phyloP scores from a whole-genome alignment of 441 rosid species.

The Gossypium schwendimanii region DNA sequence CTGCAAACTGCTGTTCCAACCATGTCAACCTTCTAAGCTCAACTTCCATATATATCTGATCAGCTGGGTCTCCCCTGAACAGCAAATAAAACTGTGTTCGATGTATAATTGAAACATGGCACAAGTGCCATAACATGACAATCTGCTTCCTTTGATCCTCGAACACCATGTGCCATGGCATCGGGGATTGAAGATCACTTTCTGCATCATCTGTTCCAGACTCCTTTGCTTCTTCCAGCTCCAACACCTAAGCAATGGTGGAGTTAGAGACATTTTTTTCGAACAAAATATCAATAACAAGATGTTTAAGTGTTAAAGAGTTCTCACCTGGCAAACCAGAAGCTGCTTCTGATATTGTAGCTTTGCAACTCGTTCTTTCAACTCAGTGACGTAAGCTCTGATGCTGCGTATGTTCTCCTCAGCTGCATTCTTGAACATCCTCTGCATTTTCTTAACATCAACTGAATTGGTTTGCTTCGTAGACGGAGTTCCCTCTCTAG shows the following conservation, averaged over 20 bases:
- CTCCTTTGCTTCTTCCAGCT: conserved; percentile 67
- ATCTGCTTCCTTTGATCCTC: conserved; percentile 83
- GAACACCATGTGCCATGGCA: conserved; percentile 60
- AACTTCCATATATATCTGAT: conserved; percentile 89
- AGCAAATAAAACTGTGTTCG: conserved; percentile 78
- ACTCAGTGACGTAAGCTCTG: conserved; percentile 70
- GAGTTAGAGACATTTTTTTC: background rate
- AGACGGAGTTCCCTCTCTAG: conserved; percentile 60
- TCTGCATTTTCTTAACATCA: conserved; percentile 76
- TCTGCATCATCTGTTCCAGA: conserved; percentile 29
- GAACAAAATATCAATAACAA: background rate
- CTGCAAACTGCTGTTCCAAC: conserved; percentile 85
- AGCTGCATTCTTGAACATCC: conserved; percentile 82
- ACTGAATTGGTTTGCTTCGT: conserved; percentile 55
- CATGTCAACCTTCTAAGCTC: conserved; percentile 79
- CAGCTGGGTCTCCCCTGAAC: conserved; percentile 72
- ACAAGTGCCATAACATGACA: conserved; percentile 88
- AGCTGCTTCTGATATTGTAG: conserved; percentile 95
- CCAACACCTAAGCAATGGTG: conserved; percentile 50
- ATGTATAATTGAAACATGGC: conserved; percentile 78
- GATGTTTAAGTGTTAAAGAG: background rate
- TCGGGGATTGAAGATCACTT: conserved; percentile 39
- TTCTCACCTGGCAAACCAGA: conserved; percentile 79
- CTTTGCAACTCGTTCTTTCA: conserved; percentile 91
- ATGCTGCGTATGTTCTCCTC: conserved; percentile 83